Percentiles rank a stretch among this genome's conserved stretches.
Evolutionary conservation across 495 filamentous ascomycete genomes (phyloP).

Genomic region (Aspergillus nidulans): DNA sequence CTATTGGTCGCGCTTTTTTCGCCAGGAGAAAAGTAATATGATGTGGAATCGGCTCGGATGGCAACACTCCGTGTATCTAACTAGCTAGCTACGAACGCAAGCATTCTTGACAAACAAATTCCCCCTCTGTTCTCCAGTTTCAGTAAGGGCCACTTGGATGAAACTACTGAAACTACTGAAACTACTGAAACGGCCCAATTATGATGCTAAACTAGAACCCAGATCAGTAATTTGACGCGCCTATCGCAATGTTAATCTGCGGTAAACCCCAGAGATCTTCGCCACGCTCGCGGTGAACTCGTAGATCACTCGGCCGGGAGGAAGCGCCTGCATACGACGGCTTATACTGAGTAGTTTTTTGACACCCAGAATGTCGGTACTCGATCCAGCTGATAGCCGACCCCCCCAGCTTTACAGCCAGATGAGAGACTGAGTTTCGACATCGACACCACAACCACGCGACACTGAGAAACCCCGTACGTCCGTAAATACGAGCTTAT

Average conservation of each 20-base stretch:
- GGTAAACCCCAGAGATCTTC: not conserved
- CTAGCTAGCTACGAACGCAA: not conserved
- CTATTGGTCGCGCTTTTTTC: not conserved
- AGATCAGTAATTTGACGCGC: not conserved
- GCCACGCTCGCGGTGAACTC: not conserved
- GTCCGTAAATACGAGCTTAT: too few species aligned
- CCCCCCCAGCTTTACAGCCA: too few species aligned
- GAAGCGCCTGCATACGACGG: not conserved
- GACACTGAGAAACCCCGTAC: not conserved
- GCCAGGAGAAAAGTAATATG: not conserved
- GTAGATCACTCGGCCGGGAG: not conserved
- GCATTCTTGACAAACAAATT: not conserved
- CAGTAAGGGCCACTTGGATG: too few species aligned
- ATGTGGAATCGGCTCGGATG: not conserved
- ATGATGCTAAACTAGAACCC: not conserved
- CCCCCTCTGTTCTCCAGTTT: not conserved
- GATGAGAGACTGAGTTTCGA: not conserved
- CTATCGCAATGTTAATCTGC: not conserved
- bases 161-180: not conserved
- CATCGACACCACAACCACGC: too few species aligned
- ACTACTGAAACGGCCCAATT: not conserved
- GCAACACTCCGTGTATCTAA: not conserved
- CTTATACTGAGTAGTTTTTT: not conserved
- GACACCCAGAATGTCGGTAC: not conserved
- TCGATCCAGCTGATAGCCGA: not conserved